These are phyloP conservation scores for Lactarius akahatsu DNA, from an alignment of 768 basidiomycete species.

Conservation along the genomic window DNA sequence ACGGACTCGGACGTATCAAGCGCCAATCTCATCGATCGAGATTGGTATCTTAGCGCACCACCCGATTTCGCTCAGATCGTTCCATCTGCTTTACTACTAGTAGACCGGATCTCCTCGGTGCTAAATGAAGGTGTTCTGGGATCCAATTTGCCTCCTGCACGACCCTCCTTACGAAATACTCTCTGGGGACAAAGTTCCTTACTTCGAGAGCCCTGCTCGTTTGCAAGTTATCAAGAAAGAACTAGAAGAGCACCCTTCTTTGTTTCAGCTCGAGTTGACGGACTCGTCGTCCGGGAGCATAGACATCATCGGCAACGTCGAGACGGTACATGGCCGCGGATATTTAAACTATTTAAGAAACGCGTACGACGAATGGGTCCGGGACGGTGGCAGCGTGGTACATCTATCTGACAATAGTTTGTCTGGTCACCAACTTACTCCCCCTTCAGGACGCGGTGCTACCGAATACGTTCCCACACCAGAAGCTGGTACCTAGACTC, in stretches of 20 bases:
- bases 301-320: conserved; percentile 19
- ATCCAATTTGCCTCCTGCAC: conserved; percentile 32
- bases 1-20: not conserved
- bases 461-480: conserved; percentile 37
- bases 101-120: not conserved
- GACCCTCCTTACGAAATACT: conserved; percentile 37
- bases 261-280: conserved; percentile 26
- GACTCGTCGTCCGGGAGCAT: conserved; percentile 4
- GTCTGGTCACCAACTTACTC: not conserved
- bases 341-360: conserved; percentile 35
- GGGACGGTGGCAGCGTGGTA: conserved; percentile 34
- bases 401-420: not conserved
- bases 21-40: not conserved
- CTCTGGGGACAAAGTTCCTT: conserved; percentile 32
- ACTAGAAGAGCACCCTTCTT: conserved; percentile 19
- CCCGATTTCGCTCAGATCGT: not conserved
- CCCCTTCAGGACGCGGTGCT: conserved; percentile 31
- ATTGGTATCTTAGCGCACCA: not conserved
- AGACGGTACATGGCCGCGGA: conserved; percentile 33
- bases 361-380: conserved; percentile 35
- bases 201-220: conserved; percentile 37
- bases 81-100: not conserved
- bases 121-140: conserved; percentile 32
- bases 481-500: conserved; percentile 24
- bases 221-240: conserved; percentile 31